Evolutionary conservation across 2,329 filamentous ascomycete species (phyloP).

Genomic region (Colletotrichum higginsianum): DNA sequence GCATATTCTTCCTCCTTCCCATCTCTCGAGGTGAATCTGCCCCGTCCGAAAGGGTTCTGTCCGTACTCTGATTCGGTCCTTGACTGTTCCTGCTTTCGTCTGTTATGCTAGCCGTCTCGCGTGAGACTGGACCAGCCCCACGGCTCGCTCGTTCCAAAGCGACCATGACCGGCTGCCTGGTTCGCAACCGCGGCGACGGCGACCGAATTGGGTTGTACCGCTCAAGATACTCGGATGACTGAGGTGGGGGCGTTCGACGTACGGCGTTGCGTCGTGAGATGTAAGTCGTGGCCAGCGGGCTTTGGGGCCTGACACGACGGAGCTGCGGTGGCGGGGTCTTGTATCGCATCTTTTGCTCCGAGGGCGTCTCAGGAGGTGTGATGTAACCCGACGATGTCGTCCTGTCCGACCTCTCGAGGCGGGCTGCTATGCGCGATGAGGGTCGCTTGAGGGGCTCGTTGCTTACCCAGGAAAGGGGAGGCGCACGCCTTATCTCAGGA

Average conservation of each 20-base stretch:
- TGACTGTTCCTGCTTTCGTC: background rate
- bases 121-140: background rate
- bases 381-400: conserved; percentile 48
- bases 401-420: conserved; percentile 43
- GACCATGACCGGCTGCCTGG: conserved; percentile 18
- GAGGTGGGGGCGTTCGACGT: conserved; percentile 38
- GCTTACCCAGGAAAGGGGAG: conserved; percentile 50
- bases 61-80: background rate
- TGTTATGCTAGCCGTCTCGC: background rate
- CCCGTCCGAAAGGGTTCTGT: conserved; percentile 25
- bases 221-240: conserved; percentile 55
- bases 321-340: conserved; percentile 29
- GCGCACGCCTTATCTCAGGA: conserved; percentile 15
- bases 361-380: conserved; percentile 50
- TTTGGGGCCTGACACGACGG: conserved; percentile 19
- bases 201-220: conserved; percentile 48
- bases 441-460: conserved; percentile 58
- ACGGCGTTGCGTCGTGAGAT: conserved; percentile 7
- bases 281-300: conserved; percentile 10
- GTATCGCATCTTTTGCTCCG: conserved; percentile 31
- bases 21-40: conserved; percentile 29
- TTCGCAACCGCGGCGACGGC: conserved; percentile 26
- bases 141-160: conserved; percentile 22
- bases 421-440: conserved; percentile 51
- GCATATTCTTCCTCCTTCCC: conserved; percentile 27